Evolutionary conservation across 2,329 filamentous ascomycete species (phyloP).

Genomic region (Bipolaris zeicola): DNA sequence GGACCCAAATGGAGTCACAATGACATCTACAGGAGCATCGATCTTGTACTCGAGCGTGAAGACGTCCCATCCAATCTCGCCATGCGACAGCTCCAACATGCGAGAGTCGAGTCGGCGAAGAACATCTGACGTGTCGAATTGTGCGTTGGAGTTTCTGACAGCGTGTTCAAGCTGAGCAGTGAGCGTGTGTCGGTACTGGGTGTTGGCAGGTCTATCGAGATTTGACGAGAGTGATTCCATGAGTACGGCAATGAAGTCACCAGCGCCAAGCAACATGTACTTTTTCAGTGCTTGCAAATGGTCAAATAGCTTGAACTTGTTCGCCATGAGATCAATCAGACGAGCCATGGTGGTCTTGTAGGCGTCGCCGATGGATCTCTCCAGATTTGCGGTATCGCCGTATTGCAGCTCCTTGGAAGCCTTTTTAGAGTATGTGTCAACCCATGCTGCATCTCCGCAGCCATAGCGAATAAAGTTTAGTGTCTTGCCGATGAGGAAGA

Average conservation of each 20-base stretch:
- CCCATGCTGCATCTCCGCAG: conserved; percentile 92
- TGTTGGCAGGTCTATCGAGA: conserved; percentile 92
- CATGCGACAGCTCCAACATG: conserved; percentile 94
- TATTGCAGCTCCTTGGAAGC: conserved; percentile 91
- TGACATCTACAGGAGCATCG: conserved; percentile 92
- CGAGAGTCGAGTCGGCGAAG: conserved; percentile 91
- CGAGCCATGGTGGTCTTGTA: conserved; percentile 98
- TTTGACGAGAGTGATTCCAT: conserved; percentile 97
- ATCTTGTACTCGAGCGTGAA: conserved; percentile 99
- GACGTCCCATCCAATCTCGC: conserved; percentile 98
- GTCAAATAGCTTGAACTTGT: conserved; percentile 92
- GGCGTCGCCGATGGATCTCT: conserved; percentile 92
- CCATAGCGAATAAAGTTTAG: conserved; percentile 97
- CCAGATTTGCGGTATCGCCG: conserved; percentile 88
- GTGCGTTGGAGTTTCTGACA: conserved; percentile 94
- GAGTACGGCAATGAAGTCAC: conserved; percentile 93
- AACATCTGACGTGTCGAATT: conserved; percentile 92
- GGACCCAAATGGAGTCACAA: conserved; percentile 93
- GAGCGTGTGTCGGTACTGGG: conserved; percentile 93
- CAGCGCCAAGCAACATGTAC: conserved; percentile 91
- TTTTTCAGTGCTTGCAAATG: conserved; percentile 91
- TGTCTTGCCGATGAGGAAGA: conserved; percentile 96
- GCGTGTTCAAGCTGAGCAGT: conserved; percentile 98
- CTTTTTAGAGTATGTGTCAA: conserved; percentile 91
- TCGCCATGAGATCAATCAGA: conserved; percentile 89